Conservation (phyloP, 2,329 filamentous ascomycete genomes). For the Colletotrichum lini region DNA sequence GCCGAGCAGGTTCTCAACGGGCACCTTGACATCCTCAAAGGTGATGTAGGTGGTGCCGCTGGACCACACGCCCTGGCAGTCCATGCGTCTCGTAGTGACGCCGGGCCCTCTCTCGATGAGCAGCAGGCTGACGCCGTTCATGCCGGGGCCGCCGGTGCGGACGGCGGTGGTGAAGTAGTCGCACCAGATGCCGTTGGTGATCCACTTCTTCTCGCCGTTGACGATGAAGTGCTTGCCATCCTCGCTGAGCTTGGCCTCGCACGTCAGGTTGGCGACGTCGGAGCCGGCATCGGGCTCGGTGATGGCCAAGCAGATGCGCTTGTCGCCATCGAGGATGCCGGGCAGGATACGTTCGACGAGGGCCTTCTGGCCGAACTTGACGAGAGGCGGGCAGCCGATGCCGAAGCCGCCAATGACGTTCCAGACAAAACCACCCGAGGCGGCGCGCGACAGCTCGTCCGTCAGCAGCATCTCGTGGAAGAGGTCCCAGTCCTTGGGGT, state of each 20-base stretch:
- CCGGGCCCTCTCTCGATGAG: slow-evolving; percentile 93
- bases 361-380: slow-evolving; percentile 91
- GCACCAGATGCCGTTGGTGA: slow-evolving; percentile 96
- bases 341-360: slow-evolving; percentile 91
- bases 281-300: slow-evolving; percentile 96
- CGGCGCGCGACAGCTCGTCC: slow-evolving; percentile 91
- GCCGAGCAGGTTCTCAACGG: slow-evolving; percentile 97
- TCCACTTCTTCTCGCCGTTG: slow-evolving; percentile 99
- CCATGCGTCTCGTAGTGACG: slow-evolving; percentile 94
- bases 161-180: slow-evolving; percentile 99
- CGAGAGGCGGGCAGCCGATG: slow-evolving; percentile 91
- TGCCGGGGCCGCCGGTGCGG: slow-evolving; percentile 87
- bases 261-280: slow-evolving; percentile 95
- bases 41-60: slow-evolving; percentile 97
- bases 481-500: slow-evolving; percentile 93
- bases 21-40: slow-evolving; percentile 99
- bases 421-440: slow-evolving; percentile 95
- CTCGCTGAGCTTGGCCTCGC: slow-evolving; percentile 93
- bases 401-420: slow-evolving; percentile 97
- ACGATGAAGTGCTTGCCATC: slow-evolving; percentile 99
- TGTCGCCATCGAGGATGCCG: slow-evolving; percentile 89
- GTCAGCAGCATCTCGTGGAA: slow-evolving; percentile 98
- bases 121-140: slow-evolving; percentile 92
- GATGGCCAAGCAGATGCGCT: slow-evolving; percentile 97
- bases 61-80: slow-evolving; percentile 98